These are phyloP conservation scores for Raphidocelis subcapitata DNA, from an alignment of 139 green algal species.

Conservation along the genomic window DNA sequence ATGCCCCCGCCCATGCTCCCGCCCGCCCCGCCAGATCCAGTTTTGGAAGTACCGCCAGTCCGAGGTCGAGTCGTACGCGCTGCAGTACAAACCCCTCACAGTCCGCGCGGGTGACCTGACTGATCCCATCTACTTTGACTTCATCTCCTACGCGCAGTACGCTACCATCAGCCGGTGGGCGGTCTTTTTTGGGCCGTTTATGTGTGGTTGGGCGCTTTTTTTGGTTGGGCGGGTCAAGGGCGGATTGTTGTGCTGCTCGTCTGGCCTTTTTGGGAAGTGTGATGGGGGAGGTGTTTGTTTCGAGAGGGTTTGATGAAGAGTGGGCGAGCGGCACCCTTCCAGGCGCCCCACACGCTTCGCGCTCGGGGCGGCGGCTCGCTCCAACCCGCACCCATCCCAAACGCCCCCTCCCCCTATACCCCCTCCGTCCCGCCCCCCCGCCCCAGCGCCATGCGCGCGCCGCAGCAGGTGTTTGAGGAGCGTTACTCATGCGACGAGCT, in stretches of 20 bases:
- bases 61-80: slow-evolving; percentile 40
- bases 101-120: slow-evolving; percentile 36
- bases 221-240: neutral
- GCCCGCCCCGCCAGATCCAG: neutral
- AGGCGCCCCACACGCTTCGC: too few species aligned
- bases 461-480: slow-evolving; percentile 1
- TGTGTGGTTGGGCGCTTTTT: neutral
- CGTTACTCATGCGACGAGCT: neutral
- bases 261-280: neutral
- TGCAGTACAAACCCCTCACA: slow-evolving; percentile 39
- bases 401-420: too few species aligned
- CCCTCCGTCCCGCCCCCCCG: neutral
- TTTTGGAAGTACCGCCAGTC: slow-evolving; percentile 55
- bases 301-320: neutral
- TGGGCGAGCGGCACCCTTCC: too few species aligned
- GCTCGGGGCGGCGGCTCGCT: too few species aligned
- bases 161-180: slow-evolving; percentile 57
- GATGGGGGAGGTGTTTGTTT: neutral
- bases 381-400: too few species aligned
- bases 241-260: neutral
- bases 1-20: too few species aligned
- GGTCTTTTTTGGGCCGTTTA: neutral
- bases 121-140: slow-evolving; percentile 81
- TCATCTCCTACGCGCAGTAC: slow-evolving; percentile 81
- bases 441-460: neutral